Evolutionary conservation across 2,329 filamentous ascomycete genomes (phyloP).

Genomic region (Pyrenochaeta sp.): DNA sequence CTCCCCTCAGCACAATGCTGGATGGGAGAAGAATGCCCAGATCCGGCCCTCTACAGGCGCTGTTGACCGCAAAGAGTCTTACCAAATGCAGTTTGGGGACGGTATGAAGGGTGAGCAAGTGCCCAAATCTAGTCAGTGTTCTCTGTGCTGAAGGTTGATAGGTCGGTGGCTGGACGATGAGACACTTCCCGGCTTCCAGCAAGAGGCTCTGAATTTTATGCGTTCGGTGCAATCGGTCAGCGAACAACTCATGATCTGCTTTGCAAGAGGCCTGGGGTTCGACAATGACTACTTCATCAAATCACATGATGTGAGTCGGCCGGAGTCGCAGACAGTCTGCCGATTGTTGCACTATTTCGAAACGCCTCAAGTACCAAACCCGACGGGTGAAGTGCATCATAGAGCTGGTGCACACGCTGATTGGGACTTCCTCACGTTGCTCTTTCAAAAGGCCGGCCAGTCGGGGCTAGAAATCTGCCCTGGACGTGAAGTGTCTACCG

Average conservation of each 20-base stretch:
- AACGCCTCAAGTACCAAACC: conserved; percentile 44
- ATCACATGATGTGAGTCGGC: conserved; percentile 59
- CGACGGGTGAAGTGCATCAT: conserved; percentile 56
- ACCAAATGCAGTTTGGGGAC: conserved; percentile 68
- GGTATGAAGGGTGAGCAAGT: conserved; percentile 56
- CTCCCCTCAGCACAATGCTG: conserved; percentile 61
- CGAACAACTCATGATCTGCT: conserved; percentile 65
- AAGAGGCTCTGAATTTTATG: conserved; percentile 61
- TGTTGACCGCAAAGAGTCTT: conserved; percentile 67
- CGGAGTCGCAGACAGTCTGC: conserved; percentile 63
- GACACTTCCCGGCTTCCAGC: conserved; percentile 59
- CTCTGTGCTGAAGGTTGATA: conserved; percentile 6
- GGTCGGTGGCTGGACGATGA: conserved; percentile 59
- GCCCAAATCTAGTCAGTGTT: background rate
- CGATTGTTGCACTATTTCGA: conserved; percentile 64
- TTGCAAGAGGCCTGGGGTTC: conserved; percentile 65
- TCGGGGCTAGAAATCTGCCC: conserved; percentile 71
- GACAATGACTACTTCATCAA: conserved; percentile 64
- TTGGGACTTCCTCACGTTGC: conserved; percentile 68
- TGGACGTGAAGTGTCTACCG: conserved; percentile 66
- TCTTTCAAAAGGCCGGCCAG: conserved; percentile 69
- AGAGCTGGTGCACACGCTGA: conserved; percentile 70
- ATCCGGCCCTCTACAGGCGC: conserved; percentile 66
- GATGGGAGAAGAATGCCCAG: conserved; percentile 68
- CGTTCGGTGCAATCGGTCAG: conserved; percentile 60